Conservation (phyloP, 108 stramenopile species). For the Fragilariopsis cylindrus region DNA sequence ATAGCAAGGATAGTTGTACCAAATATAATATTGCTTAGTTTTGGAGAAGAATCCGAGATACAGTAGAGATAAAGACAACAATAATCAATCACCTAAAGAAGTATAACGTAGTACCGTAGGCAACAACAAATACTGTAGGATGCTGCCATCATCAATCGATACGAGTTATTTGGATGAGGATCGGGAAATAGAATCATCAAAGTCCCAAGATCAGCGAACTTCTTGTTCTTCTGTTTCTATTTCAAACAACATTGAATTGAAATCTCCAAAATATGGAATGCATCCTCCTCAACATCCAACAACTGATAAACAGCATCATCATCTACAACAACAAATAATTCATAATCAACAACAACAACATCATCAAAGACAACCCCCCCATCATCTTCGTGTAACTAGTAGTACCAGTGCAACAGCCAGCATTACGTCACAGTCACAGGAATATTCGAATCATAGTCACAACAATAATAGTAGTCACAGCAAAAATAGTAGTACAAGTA, state of each 20-base stretch:
- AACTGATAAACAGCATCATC: neutral
- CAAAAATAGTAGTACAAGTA: neutral
- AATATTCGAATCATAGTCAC: conserved; percentile 6
- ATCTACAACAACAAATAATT: neutral
- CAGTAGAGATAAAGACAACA: too few species aligned
- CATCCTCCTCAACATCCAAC: conserved; percentile 3
- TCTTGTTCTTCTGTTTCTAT: neutral
- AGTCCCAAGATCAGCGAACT: neutral
- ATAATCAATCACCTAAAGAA: too few species aligned
- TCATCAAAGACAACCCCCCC: neutral
- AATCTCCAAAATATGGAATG: conserved; percentile 4
- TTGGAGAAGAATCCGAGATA: too few species aligned
- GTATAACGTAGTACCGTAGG: too few species aligned
- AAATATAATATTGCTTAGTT: too few species aligned
- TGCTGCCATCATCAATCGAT: neutral
- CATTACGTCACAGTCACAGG: neutral
- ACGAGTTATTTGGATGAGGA: conserved; percentile 6
- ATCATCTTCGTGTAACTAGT: neutral
- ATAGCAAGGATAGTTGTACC: too few species aligned
- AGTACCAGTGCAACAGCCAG: neutral
- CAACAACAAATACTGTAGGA: too few species aligned
- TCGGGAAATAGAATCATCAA: neutral
- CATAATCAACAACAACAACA: neutral
- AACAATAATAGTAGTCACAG: conserved; percentile 3
- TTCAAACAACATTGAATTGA: neutral